Evolutionary conservation across 1,284 basidiomycete genomes (phyloP).

Genomic region (Phellinidium pouzarii): DNA sequence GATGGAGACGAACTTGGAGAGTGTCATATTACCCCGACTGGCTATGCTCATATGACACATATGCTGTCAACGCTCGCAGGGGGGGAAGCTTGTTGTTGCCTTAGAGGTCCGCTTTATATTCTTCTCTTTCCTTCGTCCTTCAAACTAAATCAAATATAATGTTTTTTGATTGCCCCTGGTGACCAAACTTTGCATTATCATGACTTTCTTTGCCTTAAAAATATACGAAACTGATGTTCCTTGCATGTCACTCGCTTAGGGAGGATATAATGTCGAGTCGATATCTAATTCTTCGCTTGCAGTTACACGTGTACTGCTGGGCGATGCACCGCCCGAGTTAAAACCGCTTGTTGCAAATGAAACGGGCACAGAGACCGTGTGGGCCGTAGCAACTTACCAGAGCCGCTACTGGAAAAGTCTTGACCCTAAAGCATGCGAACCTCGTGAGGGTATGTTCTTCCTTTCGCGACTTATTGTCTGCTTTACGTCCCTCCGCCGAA

Average conservation of each 20-base stretch:
- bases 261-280: slow-evolving; percentile 91
- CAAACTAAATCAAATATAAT: too few relatives aligned
- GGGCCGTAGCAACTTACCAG: slow-evolving; percentile 80
- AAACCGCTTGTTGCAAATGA: slow-evolving; percentile 67
- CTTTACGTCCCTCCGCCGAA: not conserved
- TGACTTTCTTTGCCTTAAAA: not conserved
- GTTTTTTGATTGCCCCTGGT: too few relatives aligned
- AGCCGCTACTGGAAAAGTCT: slow-evolving; percentile 88
- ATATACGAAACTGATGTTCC: not conserved
- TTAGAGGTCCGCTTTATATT: slow-evolving; percentile 63
- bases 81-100: slow-evolving; percentile 86
- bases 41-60: slow-evolving; percentile 98
- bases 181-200: too few relatives aligned
- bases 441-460: slow-evolving; percentile 55
- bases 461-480: not conserved
- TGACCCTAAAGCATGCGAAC: slow-evolving; percentile 71
- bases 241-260: slow-evolving; percentile 39
- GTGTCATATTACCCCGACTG: slow-evolving; percentile 87
- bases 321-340: slow-evolving; percentile 76
- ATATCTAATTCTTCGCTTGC: slow-evolving; percentile 85
- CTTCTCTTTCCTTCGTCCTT: not conserved
- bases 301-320: slow-evolving; percentile 80
- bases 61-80: slow-evolving; percentile 88
- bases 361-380: slow-evolving; percentile 80
- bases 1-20: slow-evolving; percentile 87